Conservation (phyloP, 768 basidiomycete genomes). For the Gymnopilus junonius region DNA sequence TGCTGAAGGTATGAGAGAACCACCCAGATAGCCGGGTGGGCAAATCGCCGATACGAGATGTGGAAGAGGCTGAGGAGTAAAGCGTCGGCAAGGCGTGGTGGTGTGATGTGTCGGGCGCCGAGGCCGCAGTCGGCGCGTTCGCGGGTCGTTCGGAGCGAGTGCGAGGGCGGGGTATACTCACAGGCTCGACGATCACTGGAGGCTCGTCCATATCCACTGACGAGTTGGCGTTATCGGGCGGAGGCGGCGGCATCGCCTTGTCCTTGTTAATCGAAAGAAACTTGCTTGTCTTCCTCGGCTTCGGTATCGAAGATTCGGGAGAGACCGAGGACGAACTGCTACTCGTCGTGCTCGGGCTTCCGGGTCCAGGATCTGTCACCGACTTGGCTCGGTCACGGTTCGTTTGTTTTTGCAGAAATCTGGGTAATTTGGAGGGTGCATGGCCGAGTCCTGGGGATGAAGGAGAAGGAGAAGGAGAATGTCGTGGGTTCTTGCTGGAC, state of each 20-base stretch:
- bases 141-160: conserved; percentile 61
- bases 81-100: conserved; percentile 29
- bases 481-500: conserved; percentile 51
- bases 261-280: conserved; percentile 39
- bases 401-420: conserved; percentile 67
- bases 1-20: conserved; percentile 78
- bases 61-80: conserved; percentile 53
- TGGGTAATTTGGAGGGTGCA: conserved; percentile 59
- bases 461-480: conserved; percentile 26
- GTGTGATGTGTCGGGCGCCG: conserved; percentile 20
- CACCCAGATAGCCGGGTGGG: conserved; percentile 80
- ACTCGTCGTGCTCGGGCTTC: conserved; percentile 45
- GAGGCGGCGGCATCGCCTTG: conserved; percentile 20
- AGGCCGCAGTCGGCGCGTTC: conserved; percentile 45
- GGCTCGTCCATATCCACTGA: conserved; percentile 54
- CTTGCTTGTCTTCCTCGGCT: conserved; percentile 36
- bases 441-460: conserved; percentile 42
- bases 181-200: conserved; percentile 72
- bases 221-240: neutral
- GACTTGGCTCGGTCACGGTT: conserved; percentile 65
- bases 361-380: conserved; percentile 38
- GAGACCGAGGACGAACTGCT: conserved; percentile 29
- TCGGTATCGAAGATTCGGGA: conserved; percentile 29
- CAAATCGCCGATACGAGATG: conserved; percentile 64
- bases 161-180: conserved; percentile 54